Base-by-base conservation (phyloP, 1,139 yeast genomes). In the Yarrowia galli region DNA sequence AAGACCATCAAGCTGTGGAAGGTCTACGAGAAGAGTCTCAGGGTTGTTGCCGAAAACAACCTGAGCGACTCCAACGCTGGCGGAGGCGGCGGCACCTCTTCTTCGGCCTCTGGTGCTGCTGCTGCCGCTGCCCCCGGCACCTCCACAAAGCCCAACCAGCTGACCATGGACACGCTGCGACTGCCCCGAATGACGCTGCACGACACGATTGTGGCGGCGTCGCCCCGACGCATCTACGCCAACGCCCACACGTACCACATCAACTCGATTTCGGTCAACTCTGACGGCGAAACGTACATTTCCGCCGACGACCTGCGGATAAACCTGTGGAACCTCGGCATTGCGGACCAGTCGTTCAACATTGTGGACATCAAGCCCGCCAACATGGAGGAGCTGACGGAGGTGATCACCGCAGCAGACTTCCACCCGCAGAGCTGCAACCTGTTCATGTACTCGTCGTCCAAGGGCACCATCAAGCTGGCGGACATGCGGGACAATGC, bases 191-290 rank as follows among this genome's bases (percentile, higher is more conserved):
- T 92, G 80, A 89, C 96, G 36, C 83, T 91, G 69, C 99, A 95
- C 79, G 99, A 96, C 79, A 92, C 92, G 74, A 90, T 96, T 74
- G 90, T 95, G 70, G 96, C 96, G 48, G 98, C 99, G 0, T 91
- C 93, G 72, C 99, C 99, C 36, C 91, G 95, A 75, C 87, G 89
- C 74, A 89, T 93, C 69, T 96, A 91, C 78, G 87, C 96, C 65
- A 96, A 96, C 79, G 99, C 98, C 20, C 99, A 96, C 79, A 97
- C 99, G 51, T 96, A 96, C 80, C 99, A 96, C 79, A 95, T 96
- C 77, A 95, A 96, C 80, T 92, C 98, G 60, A 92, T 96, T 75
- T 90, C 97, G 69, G 89, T 92, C 72, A 96, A 95, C 78, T 89
- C 96, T 18, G 99, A 96, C 79, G 97, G 92, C 74, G 99, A 96